Evolutionary conservation across 306 rosid genomes (phyloP).

Genomic region (Vigna reflexopilosa): DNA sequence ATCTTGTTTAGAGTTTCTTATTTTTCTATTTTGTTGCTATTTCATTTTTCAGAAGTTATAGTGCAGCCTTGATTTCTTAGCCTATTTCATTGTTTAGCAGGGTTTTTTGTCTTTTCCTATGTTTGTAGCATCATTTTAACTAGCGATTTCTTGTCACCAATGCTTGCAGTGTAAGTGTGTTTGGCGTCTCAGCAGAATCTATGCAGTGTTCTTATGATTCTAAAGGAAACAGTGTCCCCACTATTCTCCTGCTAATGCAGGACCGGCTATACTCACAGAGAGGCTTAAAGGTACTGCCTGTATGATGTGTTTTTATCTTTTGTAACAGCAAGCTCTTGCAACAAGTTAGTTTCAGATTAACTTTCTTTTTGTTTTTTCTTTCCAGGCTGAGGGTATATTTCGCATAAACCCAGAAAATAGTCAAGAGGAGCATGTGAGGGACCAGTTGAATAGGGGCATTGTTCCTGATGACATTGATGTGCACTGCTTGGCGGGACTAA

Average conservation of each 20-base stretch:
- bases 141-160: conserved; percentile 1
- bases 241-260: conserved; percentile 90
- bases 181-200: conserved; percentile 96
- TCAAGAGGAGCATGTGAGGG: conserved; percentile 88
- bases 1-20: not conserved
- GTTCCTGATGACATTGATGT: conserved; percentile 90
- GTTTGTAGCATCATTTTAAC: conserved; percentile 45
- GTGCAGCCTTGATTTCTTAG: not conserved
- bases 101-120: not conserved
- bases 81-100: not conserved
- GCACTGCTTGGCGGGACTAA: conserved; percentile 88
- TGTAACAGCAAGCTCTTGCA: not conserved
- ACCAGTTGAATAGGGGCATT: conserved; percentile 80
- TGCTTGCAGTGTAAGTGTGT: conserved; percentile 78
- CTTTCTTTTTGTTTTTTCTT: not conserved
- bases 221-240: conserved; percentile 91
- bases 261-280: conserved; percentile 86
- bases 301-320: not conserved
- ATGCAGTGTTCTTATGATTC: conserved; percentile 93
- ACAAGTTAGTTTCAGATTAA: not conserved
- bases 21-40: not conserved
- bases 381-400: conserved; percentile 92
- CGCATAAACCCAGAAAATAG: conserved; percentile 94
- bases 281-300: conserved; percentile 74
- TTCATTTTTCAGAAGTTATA: not conserved